These are phyloP conservation scores for Dioscorea zingiberensis DNA, from an alignment of 106 monocot genomes.

Conservation along the genomic window DNA sequence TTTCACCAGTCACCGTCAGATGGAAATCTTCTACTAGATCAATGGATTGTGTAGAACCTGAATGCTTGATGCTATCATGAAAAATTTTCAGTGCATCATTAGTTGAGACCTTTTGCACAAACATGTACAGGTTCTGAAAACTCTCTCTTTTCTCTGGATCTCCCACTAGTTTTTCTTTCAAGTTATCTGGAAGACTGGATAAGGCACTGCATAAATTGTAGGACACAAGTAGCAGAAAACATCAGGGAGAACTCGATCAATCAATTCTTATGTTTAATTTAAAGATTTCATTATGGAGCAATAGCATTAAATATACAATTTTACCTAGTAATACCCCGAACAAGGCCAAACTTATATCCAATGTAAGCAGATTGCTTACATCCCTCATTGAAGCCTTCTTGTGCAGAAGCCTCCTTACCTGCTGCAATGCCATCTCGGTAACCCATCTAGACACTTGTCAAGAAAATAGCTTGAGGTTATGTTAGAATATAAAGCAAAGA, in stretches of 20 bases:
- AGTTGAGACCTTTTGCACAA: slow-evolving; percentile 39
- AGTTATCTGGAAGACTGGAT: slow-evolving; percentile 38
- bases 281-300: too few relatives aligned
- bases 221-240: not conserved
- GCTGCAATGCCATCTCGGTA: slow-evolving; percentile 75
- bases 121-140: slow-evolving; percentile 27
- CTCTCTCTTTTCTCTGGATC: slow-evolving; percentile 22
- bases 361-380: slow-evolving; percentile 54
- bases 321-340: slow-evolving; percentile 73
- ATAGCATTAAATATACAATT: not conserved
- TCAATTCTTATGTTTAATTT: too few relatives aligned
- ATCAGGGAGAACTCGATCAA: too few relatives aligned
- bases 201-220: slow-evolving; percentile 30
- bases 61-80: slow-evolving; percentile 14
- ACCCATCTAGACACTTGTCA: slow-evolving; percentile 50
- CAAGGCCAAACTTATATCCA: slow-evolving; percentile 68
- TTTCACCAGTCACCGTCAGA: not conserved
- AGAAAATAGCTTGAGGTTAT: slow-evolving; percentile 1
- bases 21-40: slow-evolving; percentile 2
- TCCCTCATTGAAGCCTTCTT: slow-evolving; percentile 82
- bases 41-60: not conserved
- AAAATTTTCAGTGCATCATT: slow-evolving; percentile 42
- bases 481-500: not conserved
- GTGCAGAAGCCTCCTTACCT: slow-evolving; percentile 78
- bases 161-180: slow-evolving; percentile 46